phyloP scores from a whole-genome alignment of 371 early-diverging fungal genomes.

The Chytridiales sp. region DNA sequence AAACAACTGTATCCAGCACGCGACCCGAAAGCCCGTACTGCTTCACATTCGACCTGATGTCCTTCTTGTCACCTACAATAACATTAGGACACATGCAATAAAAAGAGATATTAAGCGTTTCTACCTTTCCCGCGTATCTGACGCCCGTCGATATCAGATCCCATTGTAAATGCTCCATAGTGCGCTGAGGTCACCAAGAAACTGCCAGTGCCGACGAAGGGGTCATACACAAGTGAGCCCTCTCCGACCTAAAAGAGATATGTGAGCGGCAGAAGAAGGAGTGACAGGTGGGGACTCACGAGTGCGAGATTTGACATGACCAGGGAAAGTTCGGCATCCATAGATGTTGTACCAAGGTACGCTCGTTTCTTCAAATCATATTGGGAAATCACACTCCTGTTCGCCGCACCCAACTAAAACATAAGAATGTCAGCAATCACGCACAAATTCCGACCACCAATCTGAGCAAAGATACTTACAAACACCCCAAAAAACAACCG shows the following conservation, averaged over 20 bases:
- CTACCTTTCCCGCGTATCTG: slow-evolving; percentile 91
- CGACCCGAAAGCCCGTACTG: slow-evolving; percentile 76
- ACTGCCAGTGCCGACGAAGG: slow-evolving; percentile 96
- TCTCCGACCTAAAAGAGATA: slow-evolving; percentile 49
- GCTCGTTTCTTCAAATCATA: slow-evolving; percentile 91
- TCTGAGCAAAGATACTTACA: slow-evolving; percentile 34
- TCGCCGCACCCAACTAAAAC: slow-evolving; percentile 68
- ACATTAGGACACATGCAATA: neutral
- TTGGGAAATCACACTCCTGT: slow-evolving; percentile 67
- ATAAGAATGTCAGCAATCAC: slow-evolving; percentile 40
- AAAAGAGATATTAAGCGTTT: neutral
- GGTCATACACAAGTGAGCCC: slow-evolving; percentile 88
- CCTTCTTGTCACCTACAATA: slow-evolving; percentile 26
- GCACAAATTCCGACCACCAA: neutral
- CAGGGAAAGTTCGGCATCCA: slow-evolving; percentile 96
- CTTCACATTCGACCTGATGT: slow-evolving; percentile 71
- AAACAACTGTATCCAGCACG: slow-evolving; percentile 79
- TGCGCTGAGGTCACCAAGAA: slow-evolving; percentile 89
- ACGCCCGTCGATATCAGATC: slow-evolving; percentile 96
- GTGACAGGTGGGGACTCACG: slow-evolving; percentile 37
- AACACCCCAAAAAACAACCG: slow-evolving; percentile 71
- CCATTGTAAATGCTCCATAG: slow-evolving; percentile 89
- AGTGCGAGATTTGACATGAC: slow-evolving; percentile 95
- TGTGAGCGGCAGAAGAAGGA: neutral
- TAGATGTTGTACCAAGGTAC: slow-evolving; percentile 94